A percentile compares a stretch with the other conserved stretches of the same genome.
Evolutionary conservation across 345 rosid species (phyloP).

Genomic region (Eucalyptus tenuipes): DNA sequence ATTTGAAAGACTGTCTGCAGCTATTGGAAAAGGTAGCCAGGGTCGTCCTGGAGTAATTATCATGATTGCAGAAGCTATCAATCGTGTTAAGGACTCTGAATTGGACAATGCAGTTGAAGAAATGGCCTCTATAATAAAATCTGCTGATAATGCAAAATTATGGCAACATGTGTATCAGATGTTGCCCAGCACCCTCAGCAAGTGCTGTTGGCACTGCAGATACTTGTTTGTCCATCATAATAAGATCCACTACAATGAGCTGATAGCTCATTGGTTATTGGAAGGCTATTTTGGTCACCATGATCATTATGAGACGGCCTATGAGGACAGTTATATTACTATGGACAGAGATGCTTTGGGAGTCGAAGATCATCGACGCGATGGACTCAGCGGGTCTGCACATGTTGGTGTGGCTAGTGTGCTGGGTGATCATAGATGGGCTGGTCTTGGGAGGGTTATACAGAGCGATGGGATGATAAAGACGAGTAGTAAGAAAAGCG

Average conservation of each 20-base stretch:
- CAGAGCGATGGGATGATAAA: slow-evolving; percentile 37
- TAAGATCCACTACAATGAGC: slow-evolving; percentile 10
- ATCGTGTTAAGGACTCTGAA: background rate
- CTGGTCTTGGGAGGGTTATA: slow-evolving; percentile 21
- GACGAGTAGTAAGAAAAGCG: slow-evolving; percentile 1
- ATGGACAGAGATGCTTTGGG: slow-evolving; percentile 14
- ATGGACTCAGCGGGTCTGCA: slow-evolving; percentile 2
- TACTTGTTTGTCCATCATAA: background rate
- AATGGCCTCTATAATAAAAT: background rate
- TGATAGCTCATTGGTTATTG: slow-evolving; percentile 52
- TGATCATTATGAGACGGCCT: slow-evolving; percentile 22
- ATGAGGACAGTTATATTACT: slow-evolving; percentile 20
- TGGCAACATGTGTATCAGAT: background rate
- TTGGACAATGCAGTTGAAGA: background rate
- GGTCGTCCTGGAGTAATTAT: background rate
- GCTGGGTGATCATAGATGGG: background rate
- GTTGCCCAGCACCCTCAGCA: background rate
- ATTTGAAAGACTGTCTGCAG: background rate
- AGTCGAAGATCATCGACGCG: slow-evolving; percentile 12
- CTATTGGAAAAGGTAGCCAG: background rate
- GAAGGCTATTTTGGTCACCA: slow-evolving; percentile 46
- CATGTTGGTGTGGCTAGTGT: slow-evolving; percentile 20
- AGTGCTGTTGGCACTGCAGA: background rate
- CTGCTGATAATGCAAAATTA: background rate
- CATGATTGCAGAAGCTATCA: background rate